Evolutionary conservation across 805 yeast genomes (phyloP).

Genomic region (Yarrowia bubula): DNA sequence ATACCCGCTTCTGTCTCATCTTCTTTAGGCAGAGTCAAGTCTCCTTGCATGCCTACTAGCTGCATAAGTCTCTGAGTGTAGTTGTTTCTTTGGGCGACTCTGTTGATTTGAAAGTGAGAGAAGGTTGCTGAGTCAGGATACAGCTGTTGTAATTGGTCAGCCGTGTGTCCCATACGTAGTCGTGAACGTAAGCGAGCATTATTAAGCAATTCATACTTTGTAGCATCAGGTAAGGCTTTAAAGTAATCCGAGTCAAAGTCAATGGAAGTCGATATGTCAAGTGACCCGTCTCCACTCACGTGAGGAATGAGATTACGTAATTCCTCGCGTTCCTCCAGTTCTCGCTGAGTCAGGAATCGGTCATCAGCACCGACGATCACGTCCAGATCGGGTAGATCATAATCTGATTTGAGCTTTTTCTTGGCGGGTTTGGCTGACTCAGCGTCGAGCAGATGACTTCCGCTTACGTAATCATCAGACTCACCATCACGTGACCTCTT

Average conservation of each 20-base stretch:
- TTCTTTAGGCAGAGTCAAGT: conserved; percentile 40
- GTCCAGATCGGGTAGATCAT: conserved; percentile 42
- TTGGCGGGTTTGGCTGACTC: neutral
- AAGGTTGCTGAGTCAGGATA: conserved; percentile 88
- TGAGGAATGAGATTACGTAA: conserved; percentile 37
- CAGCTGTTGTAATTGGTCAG: conserved; percentile 76
- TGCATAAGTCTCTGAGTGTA: conserved; percentile 85
- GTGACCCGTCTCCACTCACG: conserved; percentile 1
- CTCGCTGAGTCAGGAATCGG: conserved; percentile 73
- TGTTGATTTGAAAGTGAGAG: conserved; percentile 86
- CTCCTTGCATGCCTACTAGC: conserved; percentile 70
- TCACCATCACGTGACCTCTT: neutral
- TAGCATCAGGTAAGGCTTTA: conserved; percentile 68
- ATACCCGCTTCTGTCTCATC: neutral
- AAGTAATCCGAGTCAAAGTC: conserved; percentile 85
- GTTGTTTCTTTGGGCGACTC: conserved; percentile 88
- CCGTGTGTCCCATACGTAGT: conserved; percentile 90
- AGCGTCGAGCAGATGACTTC: neutral
- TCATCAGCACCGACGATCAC: conserved; percentile 58
- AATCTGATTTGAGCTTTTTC: conserved; percentile 1
- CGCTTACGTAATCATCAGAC: neutral
- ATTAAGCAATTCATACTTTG: conserved; percentile 85
- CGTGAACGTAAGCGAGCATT: conserved; percentile 81
- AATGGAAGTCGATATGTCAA: conserved; percentile 42
- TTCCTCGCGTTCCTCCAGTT: conserved; percentile 52